Conservation (phyloP, 176 grass and related monocot genomes). For the Avena eriantha region DNA sequence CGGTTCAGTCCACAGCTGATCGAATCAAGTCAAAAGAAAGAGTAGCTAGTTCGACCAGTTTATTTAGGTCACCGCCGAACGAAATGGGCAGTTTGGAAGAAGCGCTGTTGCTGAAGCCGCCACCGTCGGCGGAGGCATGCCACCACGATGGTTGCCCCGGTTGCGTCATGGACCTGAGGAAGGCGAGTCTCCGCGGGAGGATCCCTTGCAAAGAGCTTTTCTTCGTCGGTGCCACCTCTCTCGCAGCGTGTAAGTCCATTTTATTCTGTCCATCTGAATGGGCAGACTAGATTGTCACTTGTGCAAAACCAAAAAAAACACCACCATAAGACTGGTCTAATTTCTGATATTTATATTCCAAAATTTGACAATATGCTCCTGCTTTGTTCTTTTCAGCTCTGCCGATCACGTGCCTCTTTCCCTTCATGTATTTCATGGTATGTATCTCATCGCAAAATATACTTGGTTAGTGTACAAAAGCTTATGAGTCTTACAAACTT, state of each 20-base stretch:
- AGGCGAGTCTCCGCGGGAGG: neutral
- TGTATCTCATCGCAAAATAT: constrained; percentile 7
- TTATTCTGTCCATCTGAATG: neutral
- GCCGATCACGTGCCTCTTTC: constrained; percentile 81
- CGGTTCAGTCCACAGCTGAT: constrained; percentile 28
- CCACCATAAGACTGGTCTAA: neutral
- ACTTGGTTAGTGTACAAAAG: neutral
- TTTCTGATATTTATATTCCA: too few relatives aligned
- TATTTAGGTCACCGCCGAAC: neutral
- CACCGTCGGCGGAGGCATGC: neutral
- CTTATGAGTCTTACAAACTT: neutral
- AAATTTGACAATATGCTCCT: neutral
- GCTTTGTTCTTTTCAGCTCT: constrained; percentile 56
- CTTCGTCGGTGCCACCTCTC: neutral
- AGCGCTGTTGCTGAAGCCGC: constrained; percentile 4
- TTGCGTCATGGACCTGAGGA: constrained; percentile 2
- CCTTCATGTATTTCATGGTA: constrained; percentile 92
- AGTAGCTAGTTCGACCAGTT: neutral
- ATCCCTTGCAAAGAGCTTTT: constrained; percentile 27
- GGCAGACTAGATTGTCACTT: neutral
- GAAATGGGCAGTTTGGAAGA: constrained; percentile 1
- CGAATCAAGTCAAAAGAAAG: neutral
- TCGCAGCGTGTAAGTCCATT: neutral
- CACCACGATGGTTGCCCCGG: constrained; percentile 22
- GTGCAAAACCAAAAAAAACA: neutral